Percentiles rank a stretch among this genome's conserved stretches.
Conservation (phyloP, 2,329 filamentous ascomycete genomes). For the Penicillium sp. region DNA sequence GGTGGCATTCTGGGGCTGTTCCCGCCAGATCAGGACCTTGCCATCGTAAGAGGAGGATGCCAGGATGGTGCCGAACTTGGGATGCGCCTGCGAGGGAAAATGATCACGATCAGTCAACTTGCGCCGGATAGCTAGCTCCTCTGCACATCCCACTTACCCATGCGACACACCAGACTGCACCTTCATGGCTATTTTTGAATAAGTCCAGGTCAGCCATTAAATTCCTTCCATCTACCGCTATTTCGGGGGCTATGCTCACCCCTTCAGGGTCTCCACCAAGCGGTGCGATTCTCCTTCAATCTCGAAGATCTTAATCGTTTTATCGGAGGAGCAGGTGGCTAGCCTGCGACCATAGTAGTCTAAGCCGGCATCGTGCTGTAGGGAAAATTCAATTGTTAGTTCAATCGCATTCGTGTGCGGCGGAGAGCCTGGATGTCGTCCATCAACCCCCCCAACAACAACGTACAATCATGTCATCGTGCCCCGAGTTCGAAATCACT, state of each 20-base stretch:
- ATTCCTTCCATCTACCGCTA: not conserved
- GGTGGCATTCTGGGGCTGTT: slow-evolving; percentile 60
- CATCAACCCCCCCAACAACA: slow-evolving; percentile 12
- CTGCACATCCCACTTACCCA: slow-evolving; percentile 63
- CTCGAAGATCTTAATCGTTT: slow-evolving; percentile 99
- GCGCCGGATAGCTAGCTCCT: not conserved
- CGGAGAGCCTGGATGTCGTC: not conserved
- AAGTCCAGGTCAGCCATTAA: slow-evolving; percentile 15
- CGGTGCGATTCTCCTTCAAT: slow-evolving; percentile 91
- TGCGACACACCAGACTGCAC: slow-evolving; percentile 95
- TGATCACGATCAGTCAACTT: slow-evolving; percentile 13
- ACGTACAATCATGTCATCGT: slow-evolving; percentile 99
- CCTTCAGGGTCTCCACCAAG: slow-evolving; percentile 89
- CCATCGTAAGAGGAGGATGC: slow-evolving; percentile 95
- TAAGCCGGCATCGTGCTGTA: slow-evolving; percentile 91
- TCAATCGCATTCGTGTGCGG: not conserved
- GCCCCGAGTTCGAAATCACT: slow-evolving; percentile 81
- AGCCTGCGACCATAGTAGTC: slow-evolving; percentile 97
- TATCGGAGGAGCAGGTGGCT: slow-evolving; percentile 96
- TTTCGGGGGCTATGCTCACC: slow-evolving; percentile 57
- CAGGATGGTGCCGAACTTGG: slow-evolving; percentile 97
- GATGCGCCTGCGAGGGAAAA: slow-evolving; percentile 68
- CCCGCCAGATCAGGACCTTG: slow-evolving; percentile 98
- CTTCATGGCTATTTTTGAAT: slow-evolving; percentile 74
- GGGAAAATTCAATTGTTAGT: slow-evolving; percentile 8